Evolutionary conservation across 1,284 basidiomycete genomes (phyloP).

Genomic region (Ceratobasidium sp.): DNA sequence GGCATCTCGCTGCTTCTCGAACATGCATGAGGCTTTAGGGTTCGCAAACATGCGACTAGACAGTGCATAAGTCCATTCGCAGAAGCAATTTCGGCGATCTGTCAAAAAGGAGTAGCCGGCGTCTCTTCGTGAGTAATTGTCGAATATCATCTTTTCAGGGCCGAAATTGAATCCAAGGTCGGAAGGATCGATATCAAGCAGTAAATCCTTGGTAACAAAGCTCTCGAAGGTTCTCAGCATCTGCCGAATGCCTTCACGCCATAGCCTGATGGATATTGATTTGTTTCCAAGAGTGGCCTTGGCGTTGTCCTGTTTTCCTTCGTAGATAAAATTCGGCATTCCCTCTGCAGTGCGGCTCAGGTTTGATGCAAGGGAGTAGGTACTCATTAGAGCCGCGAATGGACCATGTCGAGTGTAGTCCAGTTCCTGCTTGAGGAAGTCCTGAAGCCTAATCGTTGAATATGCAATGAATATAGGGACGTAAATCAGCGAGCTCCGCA

Average conservation of each 20-base stretch:
- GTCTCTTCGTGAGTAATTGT: not conserved
- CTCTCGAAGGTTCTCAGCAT: not conserved
- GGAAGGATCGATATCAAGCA: not conserved
- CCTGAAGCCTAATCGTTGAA: not conserved
- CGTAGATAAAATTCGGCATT: not conserved
- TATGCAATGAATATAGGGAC: too few species aligned
- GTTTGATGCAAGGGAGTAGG: not conserved
- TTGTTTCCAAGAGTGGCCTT: not conserved
- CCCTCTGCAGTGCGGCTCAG: not conserved
- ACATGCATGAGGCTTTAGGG: not conserved
- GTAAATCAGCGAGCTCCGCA: too few species aligned
- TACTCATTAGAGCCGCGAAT: not conserved
- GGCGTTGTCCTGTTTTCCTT: not conserved
- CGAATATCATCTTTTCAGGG: not conserved
- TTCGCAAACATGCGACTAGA: not conserved
- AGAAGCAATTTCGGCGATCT: not conserved
- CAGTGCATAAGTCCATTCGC: not conserved
- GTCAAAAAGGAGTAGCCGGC: slow-evolving; percentile 10
- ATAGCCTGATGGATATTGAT: not conserved
- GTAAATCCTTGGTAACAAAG: not conserved
- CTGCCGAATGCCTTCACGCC: not conserved
- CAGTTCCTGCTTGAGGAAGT: not conserved
- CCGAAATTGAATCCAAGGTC: not conserved
- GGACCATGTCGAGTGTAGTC: not conserved
- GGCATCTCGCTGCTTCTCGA: not conserved